Evolutionary conservation across 768 basidiomycete species (phyloP).

Genomic region (Lentinula sp.): DNA sequence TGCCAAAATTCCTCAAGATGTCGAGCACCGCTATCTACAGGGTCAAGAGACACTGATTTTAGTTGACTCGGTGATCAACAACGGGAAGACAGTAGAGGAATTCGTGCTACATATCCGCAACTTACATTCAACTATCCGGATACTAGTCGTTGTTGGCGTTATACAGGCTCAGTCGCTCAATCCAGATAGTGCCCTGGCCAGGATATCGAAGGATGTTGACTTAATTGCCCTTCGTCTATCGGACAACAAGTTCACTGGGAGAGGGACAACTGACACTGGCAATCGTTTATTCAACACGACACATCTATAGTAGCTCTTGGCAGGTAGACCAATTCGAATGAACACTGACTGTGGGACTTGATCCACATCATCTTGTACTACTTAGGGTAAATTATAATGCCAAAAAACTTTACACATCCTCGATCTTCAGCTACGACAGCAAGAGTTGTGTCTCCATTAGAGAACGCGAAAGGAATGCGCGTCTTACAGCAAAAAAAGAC

Average conservation of each 20-base stretch:
- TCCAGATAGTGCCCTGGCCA: slow-evolving; percentile 9
- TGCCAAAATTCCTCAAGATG: slow-evolving; percentile 14
- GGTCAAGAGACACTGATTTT: slow-evolving; percentile 13
- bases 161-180: slow-evolving; percentile 13
- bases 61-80: slow-evolving; percentile 20
- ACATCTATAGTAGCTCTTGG: background rate
- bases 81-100: slow-evolving; percentile 16
- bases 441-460: no score
- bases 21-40: slow-evolving; percentile 11
- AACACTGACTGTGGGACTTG: no score
- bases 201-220: slow-evolving; percentile 12
- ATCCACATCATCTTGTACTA: no score
- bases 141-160: slow-evolving; percentile 14
- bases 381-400: no score
- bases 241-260: slow-evolving; percentile 17
- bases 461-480: no score
- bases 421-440: no score
- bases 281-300: slow-evolving; percentile 18
- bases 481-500: no score
- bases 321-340: no score
- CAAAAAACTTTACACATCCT: no score
- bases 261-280: slow-evolving; percentile 16
- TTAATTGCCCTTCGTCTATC: slow-evolving; percentile 16
- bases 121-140: slow-evolving; percentile 9
- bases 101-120: slow-evolving; percentile 14